Conservation (phyloP, 1,139 yeast genomes). For the Sugiyamaella grinbergsii region DNA sequence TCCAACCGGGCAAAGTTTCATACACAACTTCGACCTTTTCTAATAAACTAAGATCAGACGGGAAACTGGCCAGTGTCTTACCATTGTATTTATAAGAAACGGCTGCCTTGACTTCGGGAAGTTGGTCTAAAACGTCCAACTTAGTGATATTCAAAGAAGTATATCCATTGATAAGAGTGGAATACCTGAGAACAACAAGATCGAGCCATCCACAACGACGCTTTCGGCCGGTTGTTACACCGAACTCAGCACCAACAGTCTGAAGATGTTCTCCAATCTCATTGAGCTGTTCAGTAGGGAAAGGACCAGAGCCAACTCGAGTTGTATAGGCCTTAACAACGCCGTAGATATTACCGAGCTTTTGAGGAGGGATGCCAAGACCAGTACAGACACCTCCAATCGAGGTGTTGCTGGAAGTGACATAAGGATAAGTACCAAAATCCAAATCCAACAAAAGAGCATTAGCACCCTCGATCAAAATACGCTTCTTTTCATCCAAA, state of each 20-base stretch:
- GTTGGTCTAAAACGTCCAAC: slow-evolving; percentile 88
- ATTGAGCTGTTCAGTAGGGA: slow-evolving; percentile 97
- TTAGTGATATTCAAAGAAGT: slow-evolving; percentile 93
- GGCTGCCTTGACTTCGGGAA: slow-evolving; percentile 85
- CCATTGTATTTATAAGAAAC: slow-evolving; percentile 80
- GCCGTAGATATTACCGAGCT: slow-evolving; percentile 81
- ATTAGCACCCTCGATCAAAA: slow-evolving; percentile 96
- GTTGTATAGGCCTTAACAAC: slow-evolving; percentile 98
- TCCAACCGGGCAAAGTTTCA: slow-evolving; percentile 93
- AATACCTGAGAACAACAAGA: slow-evolving; percentile 89
- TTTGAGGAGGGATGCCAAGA: slow-evolving; percentile 87
- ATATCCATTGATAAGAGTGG: slow-evolving; percentile 89
- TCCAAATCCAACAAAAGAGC: slow-evolving; percentile 97
- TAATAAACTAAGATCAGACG: slow-evolving; percentile 81
- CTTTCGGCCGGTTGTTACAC: slow-evolving; percentile 99
- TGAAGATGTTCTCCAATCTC: slow-evolving; percentile 85
- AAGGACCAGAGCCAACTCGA: slow-evolving; percentile 99
- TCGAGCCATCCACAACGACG: slow-evolving; percentile 99
- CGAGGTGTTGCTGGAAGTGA: slow-evolving; percentile 92
- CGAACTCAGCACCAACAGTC: slow-evolving; percentile 89
- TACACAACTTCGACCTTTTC: slow-evolving; percentile 91
- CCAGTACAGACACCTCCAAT: slow-evolving; percentile 99
- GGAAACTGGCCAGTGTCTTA: slow-evolving; percentile 73
- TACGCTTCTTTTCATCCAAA: slow-evolving; percentile 72
- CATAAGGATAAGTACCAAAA: slow-evolving; percentile 97